Conservation (phyloP, 2,329 filamentous ascomycete genomes). For the Phialocephala sp. region DNA sequence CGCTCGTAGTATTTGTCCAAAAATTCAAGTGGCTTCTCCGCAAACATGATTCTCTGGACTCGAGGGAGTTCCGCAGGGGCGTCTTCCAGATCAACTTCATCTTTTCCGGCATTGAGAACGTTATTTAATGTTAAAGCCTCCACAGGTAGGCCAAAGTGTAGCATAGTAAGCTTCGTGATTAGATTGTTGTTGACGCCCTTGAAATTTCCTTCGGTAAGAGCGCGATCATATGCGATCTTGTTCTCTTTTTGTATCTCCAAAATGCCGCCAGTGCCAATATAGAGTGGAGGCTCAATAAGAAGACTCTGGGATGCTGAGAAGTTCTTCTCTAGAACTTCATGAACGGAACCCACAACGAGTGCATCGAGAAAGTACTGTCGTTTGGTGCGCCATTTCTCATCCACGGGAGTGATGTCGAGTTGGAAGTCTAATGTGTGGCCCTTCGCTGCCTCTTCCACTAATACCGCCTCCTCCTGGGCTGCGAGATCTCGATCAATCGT, state of each 20-base stretch:
- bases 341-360: conserved; percentile 12
- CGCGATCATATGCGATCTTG: conserved; percentile 27
- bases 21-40: conserved; percentile 40
- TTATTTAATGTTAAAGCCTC: conserved; percentile 38
- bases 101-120: conserved; percentile 25
- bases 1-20: conserved; percentile 40
- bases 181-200: conserved; percentile 35
- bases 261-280: conserved; percentile 13
- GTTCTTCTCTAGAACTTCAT: conserved; percentile 20
- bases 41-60: conserved; percentile 33
- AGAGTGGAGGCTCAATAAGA: conserved; percentile 22
- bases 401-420: conserved; percentile 28
- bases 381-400: conserved; percentile 25
- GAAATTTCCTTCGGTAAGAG: conserved; percentile 19
- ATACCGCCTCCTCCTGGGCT: background rate
- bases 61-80: conserved; percentile 25
- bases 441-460: background rate
- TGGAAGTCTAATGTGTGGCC: conserved; percentile 5
- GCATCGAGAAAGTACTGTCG: conserved; percentile 15
- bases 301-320: background rate
- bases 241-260: conserved; percentile 31
- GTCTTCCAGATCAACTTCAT: conserved; percentile 23
- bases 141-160: conserved; percentile 41
- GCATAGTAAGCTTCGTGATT: conserved; percentile 41
- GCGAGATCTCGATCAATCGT: background rate